Percentiles rank a stretch among this genome's conserved stretches.
Conservation (phyloP, 768 basidiomycete genomes). For the Tylopilus felleus region DNA sequence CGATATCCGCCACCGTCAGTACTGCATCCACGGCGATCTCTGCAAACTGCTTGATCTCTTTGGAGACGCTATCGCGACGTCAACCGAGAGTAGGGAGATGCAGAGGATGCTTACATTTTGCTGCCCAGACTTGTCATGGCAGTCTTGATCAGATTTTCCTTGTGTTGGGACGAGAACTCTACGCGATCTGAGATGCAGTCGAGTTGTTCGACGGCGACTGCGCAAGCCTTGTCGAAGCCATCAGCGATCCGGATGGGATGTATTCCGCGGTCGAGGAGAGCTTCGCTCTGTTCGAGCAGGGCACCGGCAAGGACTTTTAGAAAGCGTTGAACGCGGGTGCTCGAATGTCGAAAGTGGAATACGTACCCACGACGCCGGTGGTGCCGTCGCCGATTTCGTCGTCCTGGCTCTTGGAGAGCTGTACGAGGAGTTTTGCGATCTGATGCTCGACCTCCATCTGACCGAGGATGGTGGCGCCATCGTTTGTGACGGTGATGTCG, state of each 20-base stretch:
- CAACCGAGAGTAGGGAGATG: neutral
- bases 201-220: constrained; percentile 85
- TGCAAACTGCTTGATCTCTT: constrained; percentile 92
- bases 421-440: constrained; percentile 96
- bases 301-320: constrained; percentile 91
- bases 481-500: constrained; percentile 98
- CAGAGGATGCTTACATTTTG: constrained; percentile 70
- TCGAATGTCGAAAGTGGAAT: constrained; percentile 2
- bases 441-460: constrained; percentile 99
- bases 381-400: constrained; percentile 99
- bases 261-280: constrained; percentile 97
- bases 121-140: constrained; percentile 96
- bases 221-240: constrained; percentile 94
- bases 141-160: constrained; percentile 85
- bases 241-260: constrained; percentile 99
- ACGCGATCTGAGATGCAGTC: constrained; percentile 89
- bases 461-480: constrained; percentile 95
- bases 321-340: constrained; percentile 1
- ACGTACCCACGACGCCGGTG: constrained; percentile 96
- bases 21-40: constrained; percentile 98
- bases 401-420: constrained; percentile 96
- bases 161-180: constrained; percentile 77
- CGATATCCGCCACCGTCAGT: constrained; percentile 89
- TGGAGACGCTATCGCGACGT: constrained; percentile 72
- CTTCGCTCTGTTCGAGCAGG: constrained; percentile 89